Conservation (phyloP, 495 filamentous ascomycete species). For the Ascodesmis nigricans region DNA sequence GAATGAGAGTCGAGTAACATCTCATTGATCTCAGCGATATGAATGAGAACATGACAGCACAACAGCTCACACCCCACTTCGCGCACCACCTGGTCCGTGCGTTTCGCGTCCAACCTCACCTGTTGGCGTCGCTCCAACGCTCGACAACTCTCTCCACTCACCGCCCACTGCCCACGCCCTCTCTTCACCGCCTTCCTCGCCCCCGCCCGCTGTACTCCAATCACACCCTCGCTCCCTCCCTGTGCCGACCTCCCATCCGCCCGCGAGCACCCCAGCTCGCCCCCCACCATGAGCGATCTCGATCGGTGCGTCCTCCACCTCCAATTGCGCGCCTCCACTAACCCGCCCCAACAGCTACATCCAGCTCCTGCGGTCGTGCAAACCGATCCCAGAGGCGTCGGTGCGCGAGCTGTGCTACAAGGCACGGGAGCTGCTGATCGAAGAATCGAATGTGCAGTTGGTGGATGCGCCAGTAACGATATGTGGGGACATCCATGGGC, state of each 20-base stretch:
- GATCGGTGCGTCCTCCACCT: conserved; percentile 38
- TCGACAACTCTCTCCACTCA: background rate
- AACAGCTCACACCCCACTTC: no score
- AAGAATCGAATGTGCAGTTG: conserved; percentile 93
- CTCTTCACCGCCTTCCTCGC: background rate
- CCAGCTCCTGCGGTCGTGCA: conserved; percentile 77
- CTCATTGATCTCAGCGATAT: no score
- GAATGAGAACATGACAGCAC: no score
- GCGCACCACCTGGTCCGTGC: no score
- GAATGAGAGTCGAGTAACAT: no score
- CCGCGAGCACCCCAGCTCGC: background rate
- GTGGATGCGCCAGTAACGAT: conserved; percentile 95
- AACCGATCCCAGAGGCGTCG: conserved; percentile 83
- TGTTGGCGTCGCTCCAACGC: no score
- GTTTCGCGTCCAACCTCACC: no score
- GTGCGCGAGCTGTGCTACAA: conserved; percentile 96
- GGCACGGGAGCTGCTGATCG: conserved; percentile 84
- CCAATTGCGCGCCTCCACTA: background rate
- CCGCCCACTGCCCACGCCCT: background rate
- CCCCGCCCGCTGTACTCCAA: background rate
- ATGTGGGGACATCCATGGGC: conserved; percentile 95
- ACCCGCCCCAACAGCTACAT: conserved; percentile 43
- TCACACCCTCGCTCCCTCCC: background rate
- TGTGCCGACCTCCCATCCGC: background rate
- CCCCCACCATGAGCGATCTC: conserved; percentile 61